A percentile compares a stretch with the other conserved stretches of the same genome.
These are phyloP conservation scores for Arctium minus DNA, from an alignment of 129 eudicot species.

Conservation along the genomic window DNA sequence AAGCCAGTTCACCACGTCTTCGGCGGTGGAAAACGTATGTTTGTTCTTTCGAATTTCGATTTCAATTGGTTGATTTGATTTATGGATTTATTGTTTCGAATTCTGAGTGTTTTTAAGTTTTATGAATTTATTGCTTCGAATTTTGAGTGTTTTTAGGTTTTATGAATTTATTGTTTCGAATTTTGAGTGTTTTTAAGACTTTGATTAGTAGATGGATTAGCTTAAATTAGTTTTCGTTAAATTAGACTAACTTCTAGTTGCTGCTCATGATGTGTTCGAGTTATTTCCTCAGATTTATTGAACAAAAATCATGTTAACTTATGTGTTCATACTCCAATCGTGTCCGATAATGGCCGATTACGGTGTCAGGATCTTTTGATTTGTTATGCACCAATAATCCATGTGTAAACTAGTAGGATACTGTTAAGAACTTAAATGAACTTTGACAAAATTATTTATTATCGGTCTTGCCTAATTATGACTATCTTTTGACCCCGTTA, in stretches of 20 bases:
- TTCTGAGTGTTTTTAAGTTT: background rate
- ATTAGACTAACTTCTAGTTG: background rate
- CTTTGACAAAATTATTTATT: background rate
- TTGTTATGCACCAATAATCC: background rate
- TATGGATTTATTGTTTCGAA: background rate
- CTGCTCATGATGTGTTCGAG: background rate
- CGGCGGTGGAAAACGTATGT: conserved; percentile 73
- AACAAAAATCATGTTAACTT: no score
- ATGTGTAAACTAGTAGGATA: background rate
- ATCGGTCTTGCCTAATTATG: background rate
- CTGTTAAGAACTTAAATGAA: background rate
- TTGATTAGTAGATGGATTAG: background rate
- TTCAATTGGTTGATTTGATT: background rate
- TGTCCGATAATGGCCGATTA: no score
- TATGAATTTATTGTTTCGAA: background rate
- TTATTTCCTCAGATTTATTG: background rate
- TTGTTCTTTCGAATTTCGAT: background rate
- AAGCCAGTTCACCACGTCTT: conserved; percentile 58
- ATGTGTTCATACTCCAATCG: background rate
- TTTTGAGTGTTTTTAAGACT: background rate
- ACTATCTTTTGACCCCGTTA: background rate
- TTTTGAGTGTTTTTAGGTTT: background rate
- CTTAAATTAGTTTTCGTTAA: background rate
- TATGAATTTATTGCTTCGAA: no score
- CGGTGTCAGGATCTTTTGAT: background rate